A percentile compares a stretch with the other conserved stretches of the same genome.
These are phyloP conservation scores for Neurospora crassa DNA, from an alignment of 2,329 filamentous ascomycete species.

Conservation along the genomic window DNA sequence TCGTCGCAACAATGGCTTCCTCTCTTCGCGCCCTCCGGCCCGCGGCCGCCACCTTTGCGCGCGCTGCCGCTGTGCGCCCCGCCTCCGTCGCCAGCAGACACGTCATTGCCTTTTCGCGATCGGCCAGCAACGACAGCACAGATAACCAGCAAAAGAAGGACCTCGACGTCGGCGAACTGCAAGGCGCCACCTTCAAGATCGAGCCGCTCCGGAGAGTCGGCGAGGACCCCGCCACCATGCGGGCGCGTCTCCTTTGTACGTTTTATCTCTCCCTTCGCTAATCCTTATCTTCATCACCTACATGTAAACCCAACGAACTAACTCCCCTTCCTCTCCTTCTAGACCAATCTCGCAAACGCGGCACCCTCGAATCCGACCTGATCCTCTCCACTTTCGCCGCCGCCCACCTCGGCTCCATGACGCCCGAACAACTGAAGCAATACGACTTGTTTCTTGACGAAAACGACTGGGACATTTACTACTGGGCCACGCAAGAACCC, in stretches of 20 bases:
- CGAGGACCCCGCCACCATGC: conserved; percentile 78
- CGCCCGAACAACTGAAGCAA: conserved; percentile 60
- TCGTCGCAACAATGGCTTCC: conserved; percentile 7
- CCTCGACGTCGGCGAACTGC: conserved; percentile 75
- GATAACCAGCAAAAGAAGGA: conserved; percentile 32
- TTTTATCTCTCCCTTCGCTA: neutral
- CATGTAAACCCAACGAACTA: conserved; percentile 1
- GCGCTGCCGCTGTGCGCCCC: conserved; percentile 13
- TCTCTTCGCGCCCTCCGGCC: conserved; percentile 13
- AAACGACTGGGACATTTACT: conserved; percentile 99
- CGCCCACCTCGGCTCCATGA: conserved; percentile 66
- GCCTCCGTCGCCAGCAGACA: conserved; percentile 11
- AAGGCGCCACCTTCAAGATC: conserved; percentile 77
- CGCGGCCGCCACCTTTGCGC: conserved; percentile 12
- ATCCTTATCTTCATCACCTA: too few relatives aligned
- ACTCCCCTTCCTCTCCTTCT: neutral
- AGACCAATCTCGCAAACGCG: conserved; percentile 93
- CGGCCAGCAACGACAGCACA: conserved; percentile 5
- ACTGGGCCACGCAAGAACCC: conserved; percentile 89
- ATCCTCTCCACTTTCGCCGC: conserved; percentile 93
- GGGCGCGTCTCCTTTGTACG: conserved; percentile 68
- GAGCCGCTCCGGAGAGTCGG: conserved; percentile 79
- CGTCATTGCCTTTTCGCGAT: conserved; percentile 9
- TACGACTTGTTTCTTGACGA: conserved; percentile 94
- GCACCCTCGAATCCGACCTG: conserved; percentile 90